phyloP scores from a whole-genome alignment of 2,329 filamentous ascomycete species.

The Sordariomycetes sp. region DNA sequence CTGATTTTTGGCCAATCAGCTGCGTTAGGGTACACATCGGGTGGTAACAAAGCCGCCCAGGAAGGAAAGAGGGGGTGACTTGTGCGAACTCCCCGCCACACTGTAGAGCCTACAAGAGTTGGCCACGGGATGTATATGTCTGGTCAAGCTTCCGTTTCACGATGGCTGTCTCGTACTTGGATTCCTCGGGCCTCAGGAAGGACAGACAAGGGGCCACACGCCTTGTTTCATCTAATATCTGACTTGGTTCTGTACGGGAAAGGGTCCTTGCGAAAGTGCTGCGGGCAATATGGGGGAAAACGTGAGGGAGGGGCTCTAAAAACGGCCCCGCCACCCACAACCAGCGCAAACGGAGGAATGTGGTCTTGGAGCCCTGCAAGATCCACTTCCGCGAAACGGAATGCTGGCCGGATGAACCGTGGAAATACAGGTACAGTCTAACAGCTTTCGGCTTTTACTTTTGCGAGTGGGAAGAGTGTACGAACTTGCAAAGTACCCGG shows the following conservation, averaged over 20 bases:
- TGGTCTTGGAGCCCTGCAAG: neutral
- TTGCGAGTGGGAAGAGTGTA: neutral
- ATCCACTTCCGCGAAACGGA: neutral
- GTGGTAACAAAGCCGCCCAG: neutral
- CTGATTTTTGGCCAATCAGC: slow-evolving; percentile 1
- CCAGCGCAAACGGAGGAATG: neutral
- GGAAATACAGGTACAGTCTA: neutral
- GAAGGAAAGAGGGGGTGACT: neutral
- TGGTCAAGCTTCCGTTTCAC: neutral
- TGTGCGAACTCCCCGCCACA: neutral
- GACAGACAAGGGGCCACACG: neutral
- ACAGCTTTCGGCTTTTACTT: neutral
- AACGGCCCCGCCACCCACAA: neutral
- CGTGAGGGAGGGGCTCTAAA: neutral
- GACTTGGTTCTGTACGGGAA: neutral
- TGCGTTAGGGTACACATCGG: slow-evolving; percentile 1
- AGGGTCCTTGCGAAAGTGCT: neutral
- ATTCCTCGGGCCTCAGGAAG: neutral
- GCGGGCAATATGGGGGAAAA: neutral
- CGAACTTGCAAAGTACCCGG: neutral
- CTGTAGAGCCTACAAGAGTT: neutral
- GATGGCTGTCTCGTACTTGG: neutral
- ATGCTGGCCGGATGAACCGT: neutral
- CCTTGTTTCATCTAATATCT: neutral
- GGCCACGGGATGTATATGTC: neutral